Evolutionary conservation across 2,329 filamentous ascomycete genomes (phyloP).

Genomic region (Apiospora saccharicola): DNA sequence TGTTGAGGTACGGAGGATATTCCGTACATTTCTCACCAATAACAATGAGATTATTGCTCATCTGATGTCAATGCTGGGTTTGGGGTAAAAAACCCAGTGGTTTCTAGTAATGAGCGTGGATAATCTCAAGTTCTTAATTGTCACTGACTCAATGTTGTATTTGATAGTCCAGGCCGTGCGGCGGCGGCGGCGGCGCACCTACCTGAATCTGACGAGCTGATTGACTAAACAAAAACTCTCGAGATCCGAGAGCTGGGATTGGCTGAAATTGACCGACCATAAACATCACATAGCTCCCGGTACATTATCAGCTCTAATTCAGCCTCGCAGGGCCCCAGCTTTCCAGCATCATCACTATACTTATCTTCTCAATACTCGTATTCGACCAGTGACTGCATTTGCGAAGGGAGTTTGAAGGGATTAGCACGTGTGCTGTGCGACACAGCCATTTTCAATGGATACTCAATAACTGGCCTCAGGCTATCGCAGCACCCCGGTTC

Average conservation of each 20-base stretch:
- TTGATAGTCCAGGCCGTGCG: background rate
- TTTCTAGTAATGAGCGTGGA: background rate
- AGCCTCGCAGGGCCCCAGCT: background rate
- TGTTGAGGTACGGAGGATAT: background rate
- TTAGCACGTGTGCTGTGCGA: constrained; percentile 5
- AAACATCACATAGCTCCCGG: background rate
- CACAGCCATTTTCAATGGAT: background rate
- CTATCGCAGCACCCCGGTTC: background rate
- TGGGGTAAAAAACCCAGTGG: background rate
- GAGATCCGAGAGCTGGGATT: background rate
- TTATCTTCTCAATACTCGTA: background rate
- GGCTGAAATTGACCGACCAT: background rate
- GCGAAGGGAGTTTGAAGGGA: background rate
- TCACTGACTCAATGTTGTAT: background rate
- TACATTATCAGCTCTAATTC: background rate
- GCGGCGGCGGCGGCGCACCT: background rate
- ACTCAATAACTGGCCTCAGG: background rate
- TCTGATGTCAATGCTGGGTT: background rate
- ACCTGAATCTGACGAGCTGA: background rate
- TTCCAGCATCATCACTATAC: background rate
- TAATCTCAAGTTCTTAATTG: background rate
- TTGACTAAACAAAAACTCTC: background rate
- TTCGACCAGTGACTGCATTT: background rate
- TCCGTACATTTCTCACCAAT: too few species aligned
- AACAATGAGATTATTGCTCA: background rate